Percentiles rank a stretch among this genome's conserved stretches.
Conservation (phyloP, 1,284 basidiomycete genomes). For the Microbotryomycetes sp. region DNA sequence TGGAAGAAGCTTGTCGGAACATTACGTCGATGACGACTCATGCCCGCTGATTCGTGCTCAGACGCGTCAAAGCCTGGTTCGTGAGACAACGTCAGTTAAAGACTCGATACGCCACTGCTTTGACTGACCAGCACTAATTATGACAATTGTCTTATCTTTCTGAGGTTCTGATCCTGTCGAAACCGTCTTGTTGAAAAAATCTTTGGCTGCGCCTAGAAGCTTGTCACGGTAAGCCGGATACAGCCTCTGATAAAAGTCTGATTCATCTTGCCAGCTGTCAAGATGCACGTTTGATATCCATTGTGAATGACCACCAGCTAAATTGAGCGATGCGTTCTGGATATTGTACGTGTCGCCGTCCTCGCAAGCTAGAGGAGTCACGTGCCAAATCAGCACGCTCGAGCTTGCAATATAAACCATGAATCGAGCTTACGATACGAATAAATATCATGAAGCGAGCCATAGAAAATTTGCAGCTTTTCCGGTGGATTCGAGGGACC, state of each 20-base stretch:
- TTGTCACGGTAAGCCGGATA: slow-evolving; percentile 62
- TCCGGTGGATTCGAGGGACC: no score
- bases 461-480: slow-evolving; percentile 71
- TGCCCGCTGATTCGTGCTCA: slow-evolving; percentile 81
- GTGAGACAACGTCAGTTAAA: slow-evolving; percentile 21
- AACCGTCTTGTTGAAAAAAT: slow-evolving; percentile 63
- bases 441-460: slow-evolving; percentile 76
- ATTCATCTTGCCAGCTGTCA: slow-evolving; percentile 62
- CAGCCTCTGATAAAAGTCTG: slow-evolving; percentile 69
- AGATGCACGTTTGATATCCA: slow-evolving; percentile 66
- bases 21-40: slow-evolving; percentile 87
- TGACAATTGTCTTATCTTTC: slow-evolving; percentile 63
- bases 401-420: not conserved
- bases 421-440: slow-evolving; percentile 31
- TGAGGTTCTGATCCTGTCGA: slow-evolving; percentile 34
- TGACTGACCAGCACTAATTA: slow-evolving; percentile 62
- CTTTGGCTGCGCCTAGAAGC: slow-evolving; percentile 63
- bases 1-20: slow-evolving; percentile 84
- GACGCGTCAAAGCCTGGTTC: slow-evolving; percentile 81
- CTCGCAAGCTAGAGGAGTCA: slow-evolving; percentile 47
- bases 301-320: slow-evolving; percentile 33
- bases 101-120: not conserved
- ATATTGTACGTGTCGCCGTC: slow-evolving; percentile 32
- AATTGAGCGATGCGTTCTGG: slow-evolving; percentile 31
- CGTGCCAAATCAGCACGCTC: no score